Base-by-base conservation (phyloP, 2,329 filamentous ascomycete genomes). In the Verticillium isaacii region DNA sequence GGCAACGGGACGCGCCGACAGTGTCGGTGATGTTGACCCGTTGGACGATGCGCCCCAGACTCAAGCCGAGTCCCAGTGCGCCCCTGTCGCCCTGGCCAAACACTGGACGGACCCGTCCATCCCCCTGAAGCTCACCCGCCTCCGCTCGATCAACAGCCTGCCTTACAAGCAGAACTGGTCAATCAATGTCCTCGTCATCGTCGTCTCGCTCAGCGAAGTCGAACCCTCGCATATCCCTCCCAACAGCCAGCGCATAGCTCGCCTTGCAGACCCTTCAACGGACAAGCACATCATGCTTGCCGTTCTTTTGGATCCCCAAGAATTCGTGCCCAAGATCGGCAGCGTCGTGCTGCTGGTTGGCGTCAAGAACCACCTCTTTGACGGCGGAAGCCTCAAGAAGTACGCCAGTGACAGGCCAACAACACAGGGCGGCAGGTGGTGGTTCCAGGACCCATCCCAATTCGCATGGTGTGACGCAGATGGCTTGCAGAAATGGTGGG, bases 131-230 rank as follows among this genome's bases (percentile, higher is more conserved):
- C 78, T 86, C 32, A 85, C 82, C 0, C 74, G 75, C 3, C 74
- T 86, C 14, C 75, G 75, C 56, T 73, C 78, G 7, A 80, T 86
- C 57, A 80, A 82, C 0, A 73, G 78, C 63, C 76, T 86, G 1
- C 83, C 82, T 1, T 85, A 83, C 70, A 79, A 80, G 60, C 82
- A 85, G 62, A 86, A 86, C 68, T 86, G 82, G 83, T 80, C 80
- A 56, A 78, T 82, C 69, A 85, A 85, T 64, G 73, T 84, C 7
- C 77, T 86, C 3, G 82, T 77, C 60, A 75, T 86, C n/a, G 63
- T 85, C 3, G 71, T 74, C 0, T 77, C 77, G 1, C 71, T 85
- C 3, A 81, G 80, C 0, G 75, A 72, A 0, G 71, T 84, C 17
- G 80, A 85, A 62, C 74, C 82, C 1, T 81, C 80, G 0, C 74